Evolutionary conservation across 2,329 filamentous ascomycete species (phyloP), one percentile per base, ranked within the genome.

Genomic region (Hirsutella rhossiliensis): DNA sequence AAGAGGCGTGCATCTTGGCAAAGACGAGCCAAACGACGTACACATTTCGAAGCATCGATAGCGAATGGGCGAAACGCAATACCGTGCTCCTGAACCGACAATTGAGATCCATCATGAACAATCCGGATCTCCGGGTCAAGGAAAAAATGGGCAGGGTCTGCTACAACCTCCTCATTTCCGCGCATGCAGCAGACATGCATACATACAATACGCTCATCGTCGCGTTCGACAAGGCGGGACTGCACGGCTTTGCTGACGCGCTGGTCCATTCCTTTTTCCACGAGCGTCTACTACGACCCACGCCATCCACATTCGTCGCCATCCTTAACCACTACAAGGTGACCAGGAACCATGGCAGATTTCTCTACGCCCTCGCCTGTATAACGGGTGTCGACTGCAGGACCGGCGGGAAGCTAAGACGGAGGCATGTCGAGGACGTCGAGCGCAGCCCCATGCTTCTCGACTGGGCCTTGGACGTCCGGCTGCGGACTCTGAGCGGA

Each of bases 151-250:
- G 61, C 36, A 56, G 57, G 34, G 65, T 79, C 43, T 78, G 74
- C 59, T 80, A 81, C 60, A 87, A 86, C 54, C 63, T 92, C 3
- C 68, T 87, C 15, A 64, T 77, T 4, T 78, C 76, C 3, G 59
- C 71, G 2, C 66, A 75, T 17, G 74, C 78, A 0, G 82, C 84
- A 0, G 76, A 76, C 48, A 72, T 84, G 31, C 69, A 78, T 50
- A 87, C 80, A 4, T 87, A 80, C 64, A 88, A 88, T 55, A 71
- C 73, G 12, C 68, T 92, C 23, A 72, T 90, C 3, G 59, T 75
- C n/a, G 75, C 76, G n/a, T 78, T 90, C 42, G 69, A 73, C 43
- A 65, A 68, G 29, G 56, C 71, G 5, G 64, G 69, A 27, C 63
- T 71, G 43, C 65, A 71, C 44, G 61, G 64, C 32, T 62, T 82